Conservation (phyloP, 768 basidiomycete species). For the Mycena floridula region DNA sequence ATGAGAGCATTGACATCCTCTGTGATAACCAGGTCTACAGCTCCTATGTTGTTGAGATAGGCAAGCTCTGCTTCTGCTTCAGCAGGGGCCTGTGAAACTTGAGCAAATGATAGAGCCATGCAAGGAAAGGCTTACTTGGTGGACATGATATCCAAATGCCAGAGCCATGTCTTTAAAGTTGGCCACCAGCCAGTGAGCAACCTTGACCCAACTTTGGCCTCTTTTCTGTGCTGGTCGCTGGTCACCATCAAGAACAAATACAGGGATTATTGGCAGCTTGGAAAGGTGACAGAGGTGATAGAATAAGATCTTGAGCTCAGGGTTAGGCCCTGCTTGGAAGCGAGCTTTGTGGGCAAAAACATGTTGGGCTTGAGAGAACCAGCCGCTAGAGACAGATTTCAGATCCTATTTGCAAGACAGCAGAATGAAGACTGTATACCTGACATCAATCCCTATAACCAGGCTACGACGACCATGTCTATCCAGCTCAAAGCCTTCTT, state of each 20-base stretch:
- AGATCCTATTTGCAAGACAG: too few relatives aligned
- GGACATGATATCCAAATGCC: conserved; percentile 34
- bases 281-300: conserved; percentile 33
- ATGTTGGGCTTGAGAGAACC: not conserved
- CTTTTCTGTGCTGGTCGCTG: conserved; percentile 34
- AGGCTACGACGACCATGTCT: too few relatives aligned
- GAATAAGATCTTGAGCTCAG: conserved; percentile 35
- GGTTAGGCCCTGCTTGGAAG: conserved; percentile 19
- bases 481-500: too few relatives aligned
- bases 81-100: conserved; percentile 34
- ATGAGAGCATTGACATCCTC: conserved; percentile 45
- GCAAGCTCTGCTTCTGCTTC: conserved; percentile 53
- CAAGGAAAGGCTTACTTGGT: conserved; percentile 10
- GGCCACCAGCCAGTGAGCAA: conserved; percentile 18
- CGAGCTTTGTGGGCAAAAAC: not conserved
- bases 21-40: conserved; percentile 42
- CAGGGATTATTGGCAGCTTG: conserved; percentile 30
- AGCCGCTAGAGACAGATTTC: too few relatives aligned
- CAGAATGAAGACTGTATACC: too few relatives aligned
- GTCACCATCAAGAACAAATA: conserved; percentile 46
- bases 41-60: conserved; percentile 30
- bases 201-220: conserved; percentile 19
- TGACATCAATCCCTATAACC: too few relatives aligned
- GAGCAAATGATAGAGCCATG: not conserved
- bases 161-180: conserved; percentile 29